Percentiles rank a stretch among this genome's conserved stretches.
Conservation (phyloP, 1,284 basidiomycete genomes). For the Ustilago vetiveriae region DNA sequence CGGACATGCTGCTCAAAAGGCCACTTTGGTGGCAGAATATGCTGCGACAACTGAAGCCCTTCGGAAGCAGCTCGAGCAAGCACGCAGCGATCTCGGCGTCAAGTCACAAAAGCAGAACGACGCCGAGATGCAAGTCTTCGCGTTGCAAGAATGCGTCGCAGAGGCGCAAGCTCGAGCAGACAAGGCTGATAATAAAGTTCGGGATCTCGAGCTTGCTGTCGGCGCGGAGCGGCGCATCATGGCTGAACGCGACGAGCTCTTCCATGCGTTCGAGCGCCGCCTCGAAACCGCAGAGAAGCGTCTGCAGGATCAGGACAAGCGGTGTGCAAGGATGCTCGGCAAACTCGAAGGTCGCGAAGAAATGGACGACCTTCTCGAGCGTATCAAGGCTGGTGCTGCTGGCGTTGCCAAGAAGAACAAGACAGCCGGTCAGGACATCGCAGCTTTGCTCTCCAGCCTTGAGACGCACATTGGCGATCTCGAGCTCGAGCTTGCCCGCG, state of each 20-base stretch:
- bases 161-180: slow-evolving; percentile 11
- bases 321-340: slow-evolving; percentile 62
- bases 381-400: slow-evolving; percentile 58
- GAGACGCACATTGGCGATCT: slow-evolving; percentile 59
- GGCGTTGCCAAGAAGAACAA: slow-evolving; percentile 43
- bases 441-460: slow-evolving; percentile 49
- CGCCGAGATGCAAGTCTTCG: slow-evolving; percentile 4
- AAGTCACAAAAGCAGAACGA: slow-evolving; percentile 4
- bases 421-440: slow-evolving; percentile 58
- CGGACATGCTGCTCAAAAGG: slow-evolving; percentile 1
- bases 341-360: slow-evolving; percentile 65
- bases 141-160: slow-evolving; percentile 1
- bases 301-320: slow-evolving; percentile 61
- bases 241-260: slow-evolving; percentile 54
- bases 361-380: slow-evolving; percentile 65
- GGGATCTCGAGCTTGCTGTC: slow-evolving; percentile 53
- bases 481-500: slow-evolving; percentile 51
- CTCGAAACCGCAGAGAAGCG: slow-evolving; percentile 55
- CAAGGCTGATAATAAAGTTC: slow-evolving; percentile 23
- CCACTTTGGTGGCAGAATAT: neutral
- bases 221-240: slow-evolving; percentile 55
- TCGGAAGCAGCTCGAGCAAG: slow-evolving; percentile 9
- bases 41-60: neutral
- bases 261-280: slow-evolving; percentile 52
- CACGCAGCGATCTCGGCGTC: slow-evolving; percentile 2